Evolutionary conservation across 1,139 yeast species (phyloP).

Genomic region (Pichia norvegensis): DNA sequence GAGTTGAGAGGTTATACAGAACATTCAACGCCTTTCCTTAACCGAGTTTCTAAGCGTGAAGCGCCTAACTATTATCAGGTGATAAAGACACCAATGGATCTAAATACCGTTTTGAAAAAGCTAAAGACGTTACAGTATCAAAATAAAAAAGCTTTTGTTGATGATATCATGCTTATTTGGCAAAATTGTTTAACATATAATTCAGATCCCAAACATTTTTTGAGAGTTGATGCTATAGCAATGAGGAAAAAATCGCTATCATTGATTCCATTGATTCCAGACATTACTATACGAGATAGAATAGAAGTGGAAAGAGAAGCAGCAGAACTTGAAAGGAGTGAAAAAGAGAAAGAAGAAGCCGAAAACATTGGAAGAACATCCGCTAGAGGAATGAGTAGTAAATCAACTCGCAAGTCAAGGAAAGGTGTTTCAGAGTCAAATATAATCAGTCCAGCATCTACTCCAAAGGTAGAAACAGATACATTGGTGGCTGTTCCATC

Average conservation of each 20-base stretch:
- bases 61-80: conserved; percentile 93
- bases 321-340: conserved; percentile 50
- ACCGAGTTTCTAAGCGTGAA: conserved; percentile 90
- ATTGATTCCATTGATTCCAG: conserved; percentile 79
- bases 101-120: conserved; percentile 89
- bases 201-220: conserved; percentile 89
- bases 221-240: conserved; percentile 87
- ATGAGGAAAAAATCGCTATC: conserved; percentile 86
- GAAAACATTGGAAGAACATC: conserved; percentile 37
- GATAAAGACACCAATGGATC: conserved; percentile 92
- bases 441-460: neutral
- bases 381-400: conserved; percentile 26
- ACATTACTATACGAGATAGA: conserved; percentile 70
- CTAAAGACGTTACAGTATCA: conserved; percentile 72
- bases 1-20: conserved; percentile 91
- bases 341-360: conserved; percentile 46
- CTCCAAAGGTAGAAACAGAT: neutral
- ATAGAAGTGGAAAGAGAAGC: conserved; percentile 84
- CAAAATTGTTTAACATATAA: conserved; percentile 86
- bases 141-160: conserved; percentile 83
- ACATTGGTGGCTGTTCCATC: conserved; percentile 23
- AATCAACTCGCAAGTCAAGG: conserved; percentile 23
- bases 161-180: conserved; percentile 93
- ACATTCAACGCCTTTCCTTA: conserved; percentile 92
- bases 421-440: conserved; percentile 20